These are phyloP conservation scores for Aspergillus arachidicola DNA, from an alignment of 2,329 filamentous ascomycete species.

Conservation along the genomic window DNA sequence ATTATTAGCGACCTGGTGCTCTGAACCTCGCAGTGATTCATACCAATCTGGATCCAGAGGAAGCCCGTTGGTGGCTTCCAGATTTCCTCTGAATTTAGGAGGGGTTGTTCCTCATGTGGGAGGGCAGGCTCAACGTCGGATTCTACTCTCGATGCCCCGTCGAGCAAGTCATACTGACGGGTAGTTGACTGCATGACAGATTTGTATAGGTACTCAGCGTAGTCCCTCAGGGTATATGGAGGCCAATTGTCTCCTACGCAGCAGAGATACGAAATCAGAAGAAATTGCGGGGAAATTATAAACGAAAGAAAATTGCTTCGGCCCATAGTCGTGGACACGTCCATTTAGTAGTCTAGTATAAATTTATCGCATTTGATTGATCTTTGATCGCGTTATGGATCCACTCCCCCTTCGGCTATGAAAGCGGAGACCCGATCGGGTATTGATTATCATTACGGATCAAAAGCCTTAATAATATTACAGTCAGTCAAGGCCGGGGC, in stretches of 20 bases:
- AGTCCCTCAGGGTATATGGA: too few species aligned
- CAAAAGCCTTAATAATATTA: neutral
- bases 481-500: too few species aligned
- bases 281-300: neutral
- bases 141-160: neutral
- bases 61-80: slow-evolving; percentile 60
- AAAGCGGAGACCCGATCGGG: neutral
- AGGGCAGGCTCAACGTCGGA: neutral
- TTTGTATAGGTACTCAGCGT: neutral
- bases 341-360: neutral
- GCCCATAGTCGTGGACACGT: too few species aligned
- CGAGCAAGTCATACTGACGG: neutral
- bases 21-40: neutral
- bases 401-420: neutral
- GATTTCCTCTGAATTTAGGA: slow-evolving; percentile 20
- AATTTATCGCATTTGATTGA: neutral
- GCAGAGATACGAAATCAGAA: neutral
- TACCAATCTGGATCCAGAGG: slow-evolving; percentile 59
- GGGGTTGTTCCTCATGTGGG: slow-evolving; percentile 26
- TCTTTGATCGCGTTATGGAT: neutral
- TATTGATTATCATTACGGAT: neutral
- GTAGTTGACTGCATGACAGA: neutral
- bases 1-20: neutral
- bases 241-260: neutral
- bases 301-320: neutral